Evolutionary conservation across 352 stramenopile genomes (phyloP), one percentile per base, ranked within the genome.

Genomic region (Hyaloperonospora arabidopsidis): DNA sequence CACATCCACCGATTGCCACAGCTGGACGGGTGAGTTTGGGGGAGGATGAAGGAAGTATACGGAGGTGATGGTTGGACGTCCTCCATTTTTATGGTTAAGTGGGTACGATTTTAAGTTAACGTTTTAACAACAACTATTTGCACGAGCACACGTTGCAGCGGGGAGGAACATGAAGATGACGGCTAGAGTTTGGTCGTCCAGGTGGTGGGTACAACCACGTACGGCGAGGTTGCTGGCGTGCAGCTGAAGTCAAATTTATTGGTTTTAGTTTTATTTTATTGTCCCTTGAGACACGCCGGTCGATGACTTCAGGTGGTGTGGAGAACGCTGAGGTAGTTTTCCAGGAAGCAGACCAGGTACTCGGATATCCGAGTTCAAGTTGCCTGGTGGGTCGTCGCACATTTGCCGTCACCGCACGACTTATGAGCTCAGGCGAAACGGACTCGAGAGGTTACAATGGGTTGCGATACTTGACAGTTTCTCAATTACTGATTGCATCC

Each of bases 261-360:
- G 2, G 40, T 2, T 8, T 32, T 32, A 7, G 47, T 50, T 49
- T 21, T 7, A n/a, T n/a, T n/a, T n/a, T n/a, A n/a, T 34, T 23
- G 40, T 14, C 48, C 14, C 15, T 2, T 65, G 57, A 40, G 45
- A 56, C 51, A 65, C 50, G 28, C 36, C 34, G 4, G 36, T 17
- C n/a, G n/a, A 21, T 17, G 36, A 18, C 40, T 40, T 35, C 32
- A 35, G 47, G 28, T 49, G 19, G 23, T 6, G 17, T 25, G 23
- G 22, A 32, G 51, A 65, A 59, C 22, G 38, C 38, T 50, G 45
- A n/a, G 28, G 45, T 15, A 44, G 52, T 39, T 60, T 65, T 65
- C 52, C 21, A 28, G 29, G 46, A 65, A 60, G 43, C 13, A 38
- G 25, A 32, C 8, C 25, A 32, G 25, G 25, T 32, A 8, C 25